Base-by-base conservation (phyloP, 441 rosid genomes). In the Dalechampia spathulata region DNA sequence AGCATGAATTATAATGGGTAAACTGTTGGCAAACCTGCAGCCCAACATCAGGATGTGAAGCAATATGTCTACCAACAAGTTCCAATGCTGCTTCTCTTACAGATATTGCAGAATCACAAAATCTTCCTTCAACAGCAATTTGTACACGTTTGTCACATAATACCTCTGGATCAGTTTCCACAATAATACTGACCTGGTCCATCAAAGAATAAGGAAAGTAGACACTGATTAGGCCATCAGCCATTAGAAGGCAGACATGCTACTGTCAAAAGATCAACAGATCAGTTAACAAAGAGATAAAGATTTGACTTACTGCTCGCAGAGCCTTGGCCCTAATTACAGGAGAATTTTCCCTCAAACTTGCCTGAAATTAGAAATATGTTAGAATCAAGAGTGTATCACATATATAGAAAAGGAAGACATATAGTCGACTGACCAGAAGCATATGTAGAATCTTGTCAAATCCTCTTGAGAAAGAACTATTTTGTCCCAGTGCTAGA, bases 61-160 rank as follows among this genome's bases (percentile, higher is more conserved):
- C 89, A 75, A 94, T 94, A 69, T 94, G 94, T 78, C 96, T 80
- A 56, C 99, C 98, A 39, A 94, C 99, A 70, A 94, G 96, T 77
- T 94, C 98, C 72, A 94, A 73, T 42, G 99, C 99, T 41, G 99
- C 98, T 77, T 94, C 98, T 70, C 99, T 90, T 23, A 82, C 99
- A 62, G 99, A 94, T 71, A 90, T 94, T 50, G 99, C 96, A 30
- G 99, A 94, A 75, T 94, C 97, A 65, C 99, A 94, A 73, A 94
- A 90, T 79, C 99, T 86, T 76, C 98, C 99, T 72, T 94, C 96
- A 68, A 94, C 96, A 72, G 99, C 99, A 70, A 79, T 65, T 70
- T 90, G 99, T 58, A 94, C 96, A 55, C 89, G 96, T 57, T 82
- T 85, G 72, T 90, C 96, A 49, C 96, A 70, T 68, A 90, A 69